phyloP scores from a whole-genome alignment of 2,329 filamentous ascomycete species.

The Penicillium olsonii region DNA sequence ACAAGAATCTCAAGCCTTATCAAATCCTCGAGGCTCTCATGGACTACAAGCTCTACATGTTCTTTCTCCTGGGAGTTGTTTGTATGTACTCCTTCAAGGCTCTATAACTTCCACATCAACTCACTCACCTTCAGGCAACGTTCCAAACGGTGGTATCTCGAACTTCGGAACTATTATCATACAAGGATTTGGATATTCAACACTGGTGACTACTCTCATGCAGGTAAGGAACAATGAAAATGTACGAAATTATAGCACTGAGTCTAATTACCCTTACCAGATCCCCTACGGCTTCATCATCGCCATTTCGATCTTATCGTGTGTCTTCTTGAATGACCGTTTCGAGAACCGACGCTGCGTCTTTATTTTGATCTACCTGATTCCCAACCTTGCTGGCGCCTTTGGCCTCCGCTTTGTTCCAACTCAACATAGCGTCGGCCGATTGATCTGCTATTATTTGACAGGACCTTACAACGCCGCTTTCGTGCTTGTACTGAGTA shows the following conservation, averaged over 20 bases:
- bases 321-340: slow-evolving; percentile 52
- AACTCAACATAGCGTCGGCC: slow-evolving; percentile 51
- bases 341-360: slow-evolving; percentile 52
- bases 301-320: slow-evolving; percentile 52
- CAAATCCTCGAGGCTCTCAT: slow-evolving; percentile 59
- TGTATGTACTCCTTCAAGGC: slow-evolving; percentile 24
- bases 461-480: slow-evolving; percentile 58
- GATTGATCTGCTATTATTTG: slow-evolving; percentile 61
- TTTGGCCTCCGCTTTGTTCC: slow-evolving; percentile 60
- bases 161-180: slow-evolving; percentile 64
- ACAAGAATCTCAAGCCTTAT: slow-evolving; percentile 56
- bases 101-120: too few species aligned
- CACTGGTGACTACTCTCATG: slow-evolving; percentile 56
- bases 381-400: slow-evolving; percentile 61
- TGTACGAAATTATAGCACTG: background rate
- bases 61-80: slow-evolving; percentile 54
- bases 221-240: slow-evolving; percentile 34
- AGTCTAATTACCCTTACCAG: slow-evolving; percentile 8
- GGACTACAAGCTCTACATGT: slow-evolving; percentile 62
- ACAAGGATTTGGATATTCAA: slow-evolving; percentile 58
- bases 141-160: slow-evolving; percentile 59
- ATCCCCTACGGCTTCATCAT: slow-evolving; percentile 55
- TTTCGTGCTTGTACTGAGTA: slow-evolving; percentile 53
- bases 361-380: slow-evolving; percentile 58
- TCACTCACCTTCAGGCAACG: slow-evolving; percentile 38